Evolutionary conservation across 2,329 filamentous ascomycete genomes (phyloP), one percentile per base, ranked within the genome.

Genomic region (Hypomyces rosellus): DNA sequence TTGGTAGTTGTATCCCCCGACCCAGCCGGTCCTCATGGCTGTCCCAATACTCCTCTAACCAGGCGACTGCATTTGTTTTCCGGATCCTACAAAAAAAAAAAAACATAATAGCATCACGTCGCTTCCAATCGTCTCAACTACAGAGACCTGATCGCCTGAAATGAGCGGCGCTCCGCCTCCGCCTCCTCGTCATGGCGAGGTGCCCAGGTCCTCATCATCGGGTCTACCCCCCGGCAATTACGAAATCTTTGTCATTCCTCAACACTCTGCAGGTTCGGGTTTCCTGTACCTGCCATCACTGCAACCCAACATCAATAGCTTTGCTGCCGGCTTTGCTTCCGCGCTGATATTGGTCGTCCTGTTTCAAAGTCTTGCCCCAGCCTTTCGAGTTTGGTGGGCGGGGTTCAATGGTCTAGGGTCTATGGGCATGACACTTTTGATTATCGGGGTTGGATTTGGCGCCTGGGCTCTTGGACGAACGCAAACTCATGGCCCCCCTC

Each of bases 241-340:
- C 70, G 92, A 97, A 73, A 95, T 97, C 65, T 96, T 96, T 73
- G 86, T 96, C 66, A 91, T 97, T 62, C 92, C 92, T 7, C 89
- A 91, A 43, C 90, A 96, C 68, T 92, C 90, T 11, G 80, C 91
- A 6, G 92, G 92, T 48, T 82, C 84, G 0, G 92, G 92, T 34
- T 96, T 96, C 69, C 75, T 97, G 25, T 96, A 97, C 67, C 80
- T 97, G n/a, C 92, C 92, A 0, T 96, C 91, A 0, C 69, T 97
- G 54, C 81, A 86, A 63, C 86, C 89, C 16, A 88, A 93, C 62
- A 78, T 86, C 62, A 96, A 96, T 69, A 95, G 89, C 70, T 97
- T 96, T 67, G 78, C 90, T 18, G 90, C 91, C 3, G 92, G 92
- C 25, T 89, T 90, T 59, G 86, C 84, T 38, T 85, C 82, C 53